A percentile compares a stretch with the other conserved stretches of the same genome.
Conservation (phyloP, 2,329 filamentous ascomycete species). For the Penicillium sp. region DNA sequence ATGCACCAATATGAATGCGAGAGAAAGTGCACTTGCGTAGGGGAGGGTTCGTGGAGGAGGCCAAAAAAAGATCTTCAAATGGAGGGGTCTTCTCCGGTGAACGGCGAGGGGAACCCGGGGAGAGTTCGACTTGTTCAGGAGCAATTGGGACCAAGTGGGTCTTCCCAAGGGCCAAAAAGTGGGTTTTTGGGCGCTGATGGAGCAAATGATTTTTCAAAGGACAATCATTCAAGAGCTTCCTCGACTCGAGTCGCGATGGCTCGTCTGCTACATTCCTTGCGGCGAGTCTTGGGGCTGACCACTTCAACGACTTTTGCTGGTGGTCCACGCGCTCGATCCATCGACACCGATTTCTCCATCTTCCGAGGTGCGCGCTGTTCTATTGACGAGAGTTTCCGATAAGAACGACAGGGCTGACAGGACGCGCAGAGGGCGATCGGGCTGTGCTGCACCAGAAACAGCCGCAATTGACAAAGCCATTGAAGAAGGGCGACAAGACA, state of each 20-base stretch:
- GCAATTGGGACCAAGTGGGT: slow-evolving; percentile 11
- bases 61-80: slow-evolving; percentile 6
- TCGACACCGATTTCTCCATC: slow-evolving; percentile 41
- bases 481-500: slow-evolving; percentile 40
- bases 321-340: slow-evolving; percentile 26
- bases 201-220: slow-evolving; percentile 14
- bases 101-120: slow-evolving; percentile 15
- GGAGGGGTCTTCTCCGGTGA: slow-evolving; percentile 15
- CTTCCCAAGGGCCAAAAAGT: slow-evolving; percentile 6
- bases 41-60: slow-evolving; percentile 1
- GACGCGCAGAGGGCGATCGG: slow-evolving; percentile 46
- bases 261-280: slow-evolving; percentile 36
- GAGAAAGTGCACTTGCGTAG: neutral
- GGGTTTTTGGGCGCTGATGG: slow-evolving; percentile 8
- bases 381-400: neutral
- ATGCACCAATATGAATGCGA: neutral
- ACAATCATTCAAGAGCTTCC: slow-evolving; percentile 6
- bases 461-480: slow-evolving; percentile 44
- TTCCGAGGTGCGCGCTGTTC: slow-evolving; percentile 37
- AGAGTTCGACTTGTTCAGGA: neutral
- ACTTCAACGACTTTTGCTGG: slow-evolving; percentile 16
- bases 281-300: slow-evolving; percentile 31
- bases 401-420: slow-evolving; percentile 9
- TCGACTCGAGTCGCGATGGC: slow-evolving; percentile 29
- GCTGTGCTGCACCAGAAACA: slow-evolving; percentile 43